phyloP scores from a whole-genome alignment of 2,329 filamentous ascomycete species.

The Nothophaeocryptopus gaeumannii region DNA sequence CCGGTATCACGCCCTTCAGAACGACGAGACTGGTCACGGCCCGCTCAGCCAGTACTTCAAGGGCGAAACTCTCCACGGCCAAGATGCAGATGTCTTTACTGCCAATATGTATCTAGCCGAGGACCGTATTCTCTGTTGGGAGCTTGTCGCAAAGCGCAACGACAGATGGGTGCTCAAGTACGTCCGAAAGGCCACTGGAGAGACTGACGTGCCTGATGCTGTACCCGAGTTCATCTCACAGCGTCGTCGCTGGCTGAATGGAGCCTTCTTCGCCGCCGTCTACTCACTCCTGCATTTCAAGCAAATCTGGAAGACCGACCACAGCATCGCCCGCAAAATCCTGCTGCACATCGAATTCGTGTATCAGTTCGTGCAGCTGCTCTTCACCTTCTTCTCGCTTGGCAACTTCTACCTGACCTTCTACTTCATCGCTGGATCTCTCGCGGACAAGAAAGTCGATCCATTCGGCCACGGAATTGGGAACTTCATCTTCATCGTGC shows the following conservation, averaged over 20 bases:
- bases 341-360: slow-evolving; percentile 92
- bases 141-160: slow-evolving; percentile 89
- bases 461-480: slow-evolving; percentile 89
- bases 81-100: slow-evolving; percentile 94
- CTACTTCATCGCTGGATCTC: slow-evolving; percentile 92
- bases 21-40: slow-evolving; percentile 91
- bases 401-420: slow-evolving; percentile 98
- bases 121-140: slow-evolving; percentile 88
- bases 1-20: slow-evolving; percentile 91
- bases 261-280: slow-evolving; percentile 96
- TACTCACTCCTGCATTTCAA: slow-evolving; percentile 94
- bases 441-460: slow-evolving; percentile 74
- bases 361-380: slow-evolving; percentile 86
- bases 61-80: slow-evolving; percentile 92
- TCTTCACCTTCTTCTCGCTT: slow-evolving; percentile 97
- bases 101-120: slow-evolving; percentile 94
- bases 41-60: slow-evolving; percentile 99
- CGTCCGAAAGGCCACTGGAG: slow-evolving; percentile 91
- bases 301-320: slow-evolving; percentile 90
- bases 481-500: slow-evolving; percentile 76
- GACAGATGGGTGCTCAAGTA: slow-evolving; percentile 98
- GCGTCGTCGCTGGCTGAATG: slow-evolving; percentile 93
- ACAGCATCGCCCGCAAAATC: slow-evolving; percentile 83
- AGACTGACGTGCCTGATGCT: slow-evolving; percentile 93
- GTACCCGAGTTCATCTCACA: slow-evolving; percentile 98